Evolutionary conservation across 768 basidiomycete genomes (phyloP).

Genomic region (Boletus vermiculosoides): DNA sequence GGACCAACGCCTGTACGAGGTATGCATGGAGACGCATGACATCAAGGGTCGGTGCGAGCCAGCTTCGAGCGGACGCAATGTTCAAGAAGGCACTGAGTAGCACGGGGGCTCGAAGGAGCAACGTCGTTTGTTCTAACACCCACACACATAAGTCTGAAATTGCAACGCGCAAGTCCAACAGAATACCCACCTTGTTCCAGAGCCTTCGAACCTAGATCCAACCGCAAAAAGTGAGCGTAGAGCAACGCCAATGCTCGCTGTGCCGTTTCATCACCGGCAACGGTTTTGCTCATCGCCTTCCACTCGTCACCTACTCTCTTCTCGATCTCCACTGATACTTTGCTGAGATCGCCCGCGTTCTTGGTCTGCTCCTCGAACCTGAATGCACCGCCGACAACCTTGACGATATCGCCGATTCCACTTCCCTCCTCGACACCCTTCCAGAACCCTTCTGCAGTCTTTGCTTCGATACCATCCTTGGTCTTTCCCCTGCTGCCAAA

Average conservation of each 20-base stretch:
- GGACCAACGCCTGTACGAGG: constrained; percentile 79
- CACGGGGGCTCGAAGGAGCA: constrained; percentile 70
- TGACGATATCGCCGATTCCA: constrained; percentile 67
- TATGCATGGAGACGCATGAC: constrained; percentile 82
- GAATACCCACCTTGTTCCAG: constrained; percentile 61
- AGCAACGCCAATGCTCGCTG: constrained; percentile 65
- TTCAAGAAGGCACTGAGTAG: constrained; percentile 79
- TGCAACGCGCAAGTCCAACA: background rate
- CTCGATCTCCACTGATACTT: constrained; percentile 52
- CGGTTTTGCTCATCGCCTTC: constrained; percentile 46
- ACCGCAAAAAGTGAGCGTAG: constrained; percentile 81
- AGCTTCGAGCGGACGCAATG: constrained; percentile 82
- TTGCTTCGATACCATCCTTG: constrained; percentile 84
- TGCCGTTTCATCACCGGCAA: constrained; percentile 37
- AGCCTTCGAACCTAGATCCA: constrained; percentile 48
- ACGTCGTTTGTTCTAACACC: constrained; percentile 60
- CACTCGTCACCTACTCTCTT: constrained; percentile 52
- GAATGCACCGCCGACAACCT: constrained; percentile 65
- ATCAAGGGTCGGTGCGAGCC: constrained; percentile 77
- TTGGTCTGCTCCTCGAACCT: constrained; percentile 50
- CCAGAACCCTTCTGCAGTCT: constrained; percentile 86
- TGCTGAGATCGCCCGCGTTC: constrained; percentile 41
- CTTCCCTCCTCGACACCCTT: constrained; percentile 80
- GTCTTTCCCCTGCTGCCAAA: constrained; percentile 87
- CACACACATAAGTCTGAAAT: background rate